These are phyloP conservation scores for Petrea volubilis DNA, from an alignment of 257 asterid genomes.

Conservation along the genomic window DNA sequence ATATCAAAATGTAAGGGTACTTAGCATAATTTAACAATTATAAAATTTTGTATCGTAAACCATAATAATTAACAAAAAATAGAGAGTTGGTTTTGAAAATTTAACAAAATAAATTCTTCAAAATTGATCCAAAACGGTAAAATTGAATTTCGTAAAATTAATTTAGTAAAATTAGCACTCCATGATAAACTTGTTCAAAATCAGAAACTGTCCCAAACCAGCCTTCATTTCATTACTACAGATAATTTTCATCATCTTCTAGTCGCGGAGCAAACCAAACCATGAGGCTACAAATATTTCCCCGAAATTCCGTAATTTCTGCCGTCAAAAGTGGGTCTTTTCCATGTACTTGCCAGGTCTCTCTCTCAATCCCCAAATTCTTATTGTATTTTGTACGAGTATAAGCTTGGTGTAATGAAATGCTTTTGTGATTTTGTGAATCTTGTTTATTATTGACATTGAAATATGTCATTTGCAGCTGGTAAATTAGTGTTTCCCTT, in stretches of 20 bases:
- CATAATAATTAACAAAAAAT: too few relatives aligned
- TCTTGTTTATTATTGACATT: neutral
- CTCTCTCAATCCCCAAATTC: slow-evolving; percentile 1
- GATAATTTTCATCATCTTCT: slow-evolving; percentile 2
- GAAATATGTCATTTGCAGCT: neutral
- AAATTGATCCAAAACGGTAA: neutral
- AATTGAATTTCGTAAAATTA: neutral
- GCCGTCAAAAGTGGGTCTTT: slow-evolving; percentile 25
- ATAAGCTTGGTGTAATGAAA: neutral
- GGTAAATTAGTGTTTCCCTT: neutral
- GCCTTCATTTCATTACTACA: neutral
- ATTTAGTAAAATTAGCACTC: neutral
- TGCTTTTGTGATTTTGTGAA: neutral
- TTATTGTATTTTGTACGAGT: neutral
- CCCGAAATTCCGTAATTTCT: slow-evolving; percentile 36
- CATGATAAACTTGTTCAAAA: neutral
- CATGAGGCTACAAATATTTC: slow-evolving; percentile 43
- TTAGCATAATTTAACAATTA: too few relatives aligned
- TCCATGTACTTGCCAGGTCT: slow-evolving; percentile 36
- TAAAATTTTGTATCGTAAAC: too few relatives aligned
- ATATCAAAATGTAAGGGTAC: too few relatives aligned
- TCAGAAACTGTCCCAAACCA: neutral
- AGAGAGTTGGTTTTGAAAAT: neutral
- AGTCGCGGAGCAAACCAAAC: neutral
- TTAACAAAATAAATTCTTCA: neutral